Conservation (phyloP, 192 early-diverging fungal genomes). For the Coemansia interrupta region DNA sequence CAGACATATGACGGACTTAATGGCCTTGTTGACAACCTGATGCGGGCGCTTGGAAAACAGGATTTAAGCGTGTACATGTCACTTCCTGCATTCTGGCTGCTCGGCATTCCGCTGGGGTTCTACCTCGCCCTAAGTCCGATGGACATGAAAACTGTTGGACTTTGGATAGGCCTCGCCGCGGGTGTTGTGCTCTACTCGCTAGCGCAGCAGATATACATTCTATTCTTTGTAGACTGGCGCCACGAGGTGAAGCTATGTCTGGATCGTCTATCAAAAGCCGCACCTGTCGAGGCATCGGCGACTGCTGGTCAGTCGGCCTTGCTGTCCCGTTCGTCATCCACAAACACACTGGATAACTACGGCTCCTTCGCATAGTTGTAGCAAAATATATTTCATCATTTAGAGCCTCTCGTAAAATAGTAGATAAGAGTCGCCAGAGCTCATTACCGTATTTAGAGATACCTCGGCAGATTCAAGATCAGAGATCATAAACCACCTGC, state of each 20-base stretch:
- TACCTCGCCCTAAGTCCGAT: slow-evolving; percentile 51
- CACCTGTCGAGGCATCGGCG: slow-evolving; percentile 5
- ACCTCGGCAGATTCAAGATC: slow-evolving; percentile 53
- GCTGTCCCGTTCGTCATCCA: background rate
- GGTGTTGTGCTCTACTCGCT: slow-evolving; percentile 46
- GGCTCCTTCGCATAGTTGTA: background rate
- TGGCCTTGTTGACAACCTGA: slow-evolving; percentile 54
- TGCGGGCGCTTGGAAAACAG: slow-evolving; percentile 57
- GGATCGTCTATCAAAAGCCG: slow-evolving; percentile 19
- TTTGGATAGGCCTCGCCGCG: slow-evolving; percentile 61
- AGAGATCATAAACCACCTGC: slow-evolving; percentile 64
- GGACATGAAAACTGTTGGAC: slow-evolving; percentile 52
- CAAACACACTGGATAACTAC: background rate
- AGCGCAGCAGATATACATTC: slow-evolving; percentile 30
- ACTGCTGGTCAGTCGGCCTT: background rate
- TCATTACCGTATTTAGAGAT: slow-evolving; percentile 43
- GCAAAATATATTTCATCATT: background rate
- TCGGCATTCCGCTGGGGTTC: slow-evolving; percentile 54
- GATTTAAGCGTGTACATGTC: slow-evolving; percentile 47
- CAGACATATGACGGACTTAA: slow-evolving; percentile 57
- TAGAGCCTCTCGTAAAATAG: slow-evolving; percentile 49
- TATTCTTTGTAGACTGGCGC: slow-evolving; percentile 42
- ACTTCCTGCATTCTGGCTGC: slow-evolving; percentile 52
- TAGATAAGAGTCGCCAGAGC: slow-evolving; percentile 49
- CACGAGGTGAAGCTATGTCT: slow-evolving; percentile 45